Base-by-base conservation (phyloP, 2,329 filamentous ascomycete species). In the Fusarium scirpi region DNA sequence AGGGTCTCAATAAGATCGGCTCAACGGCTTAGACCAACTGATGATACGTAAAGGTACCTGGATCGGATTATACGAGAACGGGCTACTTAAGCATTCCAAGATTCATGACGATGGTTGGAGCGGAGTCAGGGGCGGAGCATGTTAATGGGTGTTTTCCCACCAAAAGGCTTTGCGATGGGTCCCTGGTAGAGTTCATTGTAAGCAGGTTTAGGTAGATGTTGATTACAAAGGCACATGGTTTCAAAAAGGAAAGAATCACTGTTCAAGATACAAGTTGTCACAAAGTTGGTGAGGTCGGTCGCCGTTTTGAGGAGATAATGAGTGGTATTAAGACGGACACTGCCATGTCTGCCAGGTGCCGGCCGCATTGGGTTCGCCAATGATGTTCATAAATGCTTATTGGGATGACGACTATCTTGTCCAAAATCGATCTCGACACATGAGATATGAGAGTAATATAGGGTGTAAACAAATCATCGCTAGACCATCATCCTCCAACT, bases 1-100 rank as follows among this genome's bases (percentile, higher is more conserved):
- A 98, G 84, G 96, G 96, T 3, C 84, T 99, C 68, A 97, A 94
- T 84, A 96, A 95, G 82, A 90, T 91, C 74, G 88, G 87, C 62
- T 80, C 80, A 27, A 75, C 76, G 40, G 72, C 77, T 32, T 79
- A 75, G 61, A 49, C 49, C 49, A 55, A 44, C 27, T 55, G 62
- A 56, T 64, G 62, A 61, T 27, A 60, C 32, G 41, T 58, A 62
- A 43, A 56, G 51, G 61, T 58, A 52, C 51, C 60, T 65, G 46
- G 58, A 66, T 59, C 66, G 41, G 48, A 65, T 51, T 60, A 43
- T 55, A 58, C 57, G 53, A 66, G 32, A 69, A 65, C 32, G 51
- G 58, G 59, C 58, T 69, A 57, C 61, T 67, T 57, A 62, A 73
- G 44, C 67, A 70, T 69, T 71, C 59, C 71, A 74, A 69, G 60